A percentile compares a stretch with the other conserved stretches of the same genome.
These are phyloP conservation scores for Penicillium steckii DNA, from an alignment of 495 filamentous ascomycete species.

Conservation along the genomic window DNA sequence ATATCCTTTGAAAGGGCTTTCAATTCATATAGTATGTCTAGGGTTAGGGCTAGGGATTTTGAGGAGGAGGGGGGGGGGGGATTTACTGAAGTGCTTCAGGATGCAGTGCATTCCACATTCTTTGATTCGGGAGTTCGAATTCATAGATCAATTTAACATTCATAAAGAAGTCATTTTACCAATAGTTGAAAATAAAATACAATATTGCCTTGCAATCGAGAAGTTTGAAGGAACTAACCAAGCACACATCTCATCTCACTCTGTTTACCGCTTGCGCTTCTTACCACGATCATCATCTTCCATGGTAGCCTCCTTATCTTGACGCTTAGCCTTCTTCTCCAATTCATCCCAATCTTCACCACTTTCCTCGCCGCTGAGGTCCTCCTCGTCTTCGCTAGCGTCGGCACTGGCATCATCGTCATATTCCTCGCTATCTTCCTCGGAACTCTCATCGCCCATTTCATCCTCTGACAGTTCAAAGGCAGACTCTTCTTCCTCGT, in stretches of 20 bases:
- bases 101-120: too few relatives aligned
- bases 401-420: conserved; percentile 87
- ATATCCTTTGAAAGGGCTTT: not conserved
- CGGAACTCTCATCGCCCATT: conserved; percentile 76
- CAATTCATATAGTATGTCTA: too few relatives aligned
- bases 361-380: conserved; percentile 72
- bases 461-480: conserved; percentile 90
- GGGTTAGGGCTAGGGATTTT: not conserved
- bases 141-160: too few relatives aligned
- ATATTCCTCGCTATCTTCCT: conserved; percentile 90
- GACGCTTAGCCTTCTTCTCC: conserved; percentile 85
- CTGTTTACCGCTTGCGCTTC: conserved; percentile 51
- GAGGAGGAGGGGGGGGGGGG: too few relatives aligned
- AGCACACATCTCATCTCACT: too few relatives aligned
- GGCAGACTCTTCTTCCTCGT: conserved; percentile 83
- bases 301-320: conserved; percentile 71
- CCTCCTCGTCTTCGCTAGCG: conserved; percentile 58
- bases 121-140: too few relatives aligned
- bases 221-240: too few relatives aligned
- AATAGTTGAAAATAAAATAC: too few relatives aligned
- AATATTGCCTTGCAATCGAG: not conserved
- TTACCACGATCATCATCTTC: conserved; percentile 69
- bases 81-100: too few relatives aligned
- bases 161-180: too few relatives aligned
- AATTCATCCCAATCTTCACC: conserved; percentile 93